Evolutionary conservation across 257 asterid genomes (phyloP), one percentile per base, ranked within the genome.

Genomic region (Mitragyna speciosa): DNA sequence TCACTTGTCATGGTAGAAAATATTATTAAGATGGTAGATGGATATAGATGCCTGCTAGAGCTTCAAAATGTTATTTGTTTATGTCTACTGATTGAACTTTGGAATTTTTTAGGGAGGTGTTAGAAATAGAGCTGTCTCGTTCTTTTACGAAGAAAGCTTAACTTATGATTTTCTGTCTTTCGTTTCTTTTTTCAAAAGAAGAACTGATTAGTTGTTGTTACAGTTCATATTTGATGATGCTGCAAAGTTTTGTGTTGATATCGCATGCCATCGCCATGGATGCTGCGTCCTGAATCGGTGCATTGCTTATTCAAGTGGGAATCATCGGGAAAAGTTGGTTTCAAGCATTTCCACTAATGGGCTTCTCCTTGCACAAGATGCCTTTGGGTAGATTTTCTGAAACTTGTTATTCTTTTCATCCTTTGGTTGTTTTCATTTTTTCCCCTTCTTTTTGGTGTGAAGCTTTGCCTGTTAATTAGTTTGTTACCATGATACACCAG

Each of bases 281-380:
- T 89, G 92, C 82, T 89, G 92, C 30, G 84, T 87, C 74, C 71
- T 87, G 65, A 85, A 87, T 76, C 84, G 80, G 17, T 85, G 88
- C 52, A 75, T 85, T 80, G 85, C 78, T 77, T 80, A 86, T 79
- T 87, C 97, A 49, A 85, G 84, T 66, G 98, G 98, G 73, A 90
- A 86, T 76, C 81, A 84, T 67, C 86, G 89, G 0, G 97, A 95
- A 36, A 88, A 88, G 75, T 83, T 95, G 87, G 79, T 95, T 30
- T 78, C 91, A 12, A 89, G 87, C 86, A 89, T 93, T 68, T 86
- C 91, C 17, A 84, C 86, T 70, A 90, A 92, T 64, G 97, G 92
- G 16, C 90, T 90, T 83, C 81, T 86, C 77, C 98, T 95, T 73
- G 91, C 99, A 75, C 98, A 93, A 84, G 97, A 95, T 91, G 91